Conservation (phyloP, 495 filamentous ascomycete species). For the Aspergillus campestris region DNA sequence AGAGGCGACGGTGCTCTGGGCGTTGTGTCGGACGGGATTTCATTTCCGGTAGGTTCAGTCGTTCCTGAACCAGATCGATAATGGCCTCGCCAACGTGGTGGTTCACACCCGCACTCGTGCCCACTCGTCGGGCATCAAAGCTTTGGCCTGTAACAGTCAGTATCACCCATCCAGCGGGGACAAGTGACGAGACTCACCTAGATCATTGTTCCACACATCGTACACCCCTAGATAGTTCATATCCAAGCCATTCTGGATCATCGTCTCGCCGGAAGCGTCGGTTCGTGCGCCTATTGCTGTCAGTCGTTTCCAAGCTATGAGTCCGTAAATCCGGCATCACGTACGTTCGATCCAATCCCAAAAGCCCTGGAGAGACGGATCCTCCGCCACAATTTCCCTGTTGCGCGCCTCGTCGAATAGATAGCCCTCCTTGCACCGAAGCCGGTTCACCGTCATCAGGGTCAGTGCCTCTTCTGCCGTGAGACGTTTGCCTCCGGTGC, state of each 20-base stretch:
- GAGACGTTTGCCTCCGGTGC: constrained; percentile 16
- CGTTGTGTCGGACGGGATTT: constrained; percentile 51
- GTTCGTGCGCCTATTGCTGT: constrained; percentile 49
- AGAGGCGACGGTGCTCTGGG: constrained; percentile 68
- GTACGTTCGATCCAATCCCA: constrained; percentile 72
- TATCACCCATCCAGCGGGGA: neutral
- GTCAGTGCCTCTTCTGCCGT: constrained; percentile 35
- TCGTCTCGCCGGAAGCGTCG: constrained; percentile 56
- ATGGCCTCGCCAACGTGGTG: constrained; percentile 42
- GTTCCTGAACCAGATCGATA: constrained; percentile 35
- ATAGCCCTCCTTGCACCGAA: constrained; percentile 64
- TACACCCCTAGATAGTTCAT: constrained; percentile 78
- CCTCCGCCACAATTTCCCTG: constrained; percentile 55
- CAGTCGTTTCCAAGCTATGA: constrained; percentile 8
- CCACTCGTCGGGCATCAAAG: constrained; percentile 23
- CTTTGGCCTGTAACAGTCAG: constrained; percentile 27
- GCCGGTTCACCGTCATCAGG: constrained; percentile 36
- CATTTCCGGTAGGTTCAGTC: constrained; percentile 38
- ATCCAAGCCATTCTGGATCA: constrained; percentile 69
- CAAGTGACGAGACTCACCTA: constrained; percentile 40
- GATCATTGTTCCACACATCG: constrained; percentile 68
- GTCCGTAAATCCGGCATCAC: constrained; percentile 10
- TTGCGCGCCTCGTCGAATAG: constrained; percentile 67
- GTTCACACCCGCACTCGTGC: constrained; percentile 15
- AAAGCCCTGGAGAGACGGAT: constrained; percentile 64